Evolutionary conservation across 768 basidiomycete genomes (phyloP).

Genomic region (Panellus pusillus): DNA sequence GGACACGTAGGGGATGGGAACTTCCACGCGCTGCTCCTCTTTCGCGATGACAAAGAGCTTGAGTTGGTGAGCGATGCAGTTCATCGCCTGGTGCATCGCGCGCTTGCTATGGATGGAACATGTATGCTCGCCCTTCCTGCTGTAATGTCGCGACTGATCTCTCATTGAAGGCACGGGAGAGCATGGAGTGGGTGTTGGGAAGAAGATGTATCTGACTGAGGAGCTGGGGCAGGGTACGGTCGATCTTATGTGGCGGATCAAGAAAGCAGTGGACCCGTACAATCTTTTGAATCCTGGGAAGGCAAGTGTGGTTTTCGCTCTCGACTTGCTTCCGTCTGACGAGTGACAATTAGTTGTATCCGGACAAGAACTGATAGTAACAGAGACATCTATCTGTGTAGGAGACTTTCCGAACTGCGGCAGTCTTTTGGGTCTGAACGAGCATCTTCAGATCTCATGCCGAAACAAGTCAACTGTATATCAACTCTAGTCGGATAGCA

Average conservation of each 20-base stretch:
- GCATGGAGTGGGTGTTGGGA: constrained; percentile 86
- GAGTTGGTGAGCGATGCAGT: constrained; percentile 56
- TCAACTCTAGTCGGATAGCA: no score
- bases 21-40: constrained; percentile 57
- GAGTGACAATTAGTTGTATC: constrained; percentile 4
- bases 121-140: constrained; percentile 42
- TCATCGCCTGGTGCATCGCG: constrained; percentile 70
- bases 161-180: constrained; percentile 68
- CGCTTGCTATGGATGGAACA: constrained; percentile 72
- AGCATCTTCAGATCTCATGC: no score
- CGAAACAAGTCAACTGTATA: no score
- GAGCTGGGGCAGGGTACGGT: constrained; percentile 86
- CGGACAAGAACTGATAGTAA: constrained; percentile 3
- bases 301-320: constrained; percentile 26
- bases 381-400: no score
- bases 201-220: constrained; percentile 77
- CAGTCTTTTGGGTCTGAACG: no score
- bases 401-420: no score
- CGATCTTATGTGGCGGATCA: constrained; percentile 83
- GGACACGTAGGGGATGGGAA: constrained; percentile 81
- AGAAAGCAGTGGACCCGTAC: constrained; percentile 73
- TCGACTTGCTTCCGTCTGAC: background rate
- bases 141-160: background rate
- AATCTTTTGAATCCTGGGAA: constrained; percentile 90
- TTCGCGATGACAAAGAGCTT: constrained; percentile 59